Evolutionary conservation across 352 stramenopile genomes (phyloP), one percentile per base, ranked within the genome.

Genomic region (Paralagenidium karlingii): DNA sequence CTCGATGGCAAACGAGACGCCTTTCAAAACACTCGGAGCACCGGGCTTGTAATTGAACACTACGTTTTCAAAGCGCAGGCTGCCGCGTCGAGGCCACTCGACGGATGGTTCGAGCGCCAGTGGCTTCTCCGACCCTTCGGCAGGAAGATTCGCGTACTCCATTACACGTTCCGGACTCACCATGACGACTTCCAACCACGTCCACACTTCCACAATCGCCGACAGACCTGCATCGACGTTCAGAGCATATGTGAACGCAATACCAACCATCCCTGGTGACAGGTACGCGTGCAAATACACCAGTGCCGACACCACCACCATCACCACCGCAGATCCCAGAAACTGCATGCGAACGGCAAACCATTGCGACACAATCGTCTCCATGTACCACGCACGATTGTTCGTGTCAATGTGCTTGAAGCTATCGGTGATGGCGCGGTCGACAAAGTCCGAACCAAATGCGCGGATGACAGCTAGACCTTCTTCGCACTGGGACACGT

Each of bases 1-100:
- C 7, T 37, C 38, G 16, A 94, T 55, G 20, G 31, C 32, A 32
- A 88, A 86, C 32, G 55, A 53, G 18, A 78, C 30, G 32, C 55
- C 50, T n/a, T 58, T 57, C 19, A 78, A 68, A 8, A 95, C 47
- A n/a, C 22, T 10, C 1, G 46, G 38, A 1, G 26, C 12, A 6
- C 74, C 62, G 33, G 74, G 58, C 7, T 87, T 71, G 63, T 98
- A 98, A 16, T 90, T 56, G 31, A 97, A 36, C 18, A 53, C 75
- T 6, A 97, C 87, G 49, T 90, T 55, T 15, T 80, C 49, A 60
- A 97, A 96, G 34, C 65, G 47, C 22, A 98, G 66, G 12, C 49
- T 45, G 21, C 93, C 93, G 2, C 74, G 43, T 2, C 53, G 47
- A 2, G 91, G 91, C 93, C 91, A 97, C 21, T 51, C 16, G 18